Evolutionary conservation across 148 eudicot genomes (phyloP), one percentile per base, ranked within the genome.

Genomic region (Silene uniflora): DNA sequence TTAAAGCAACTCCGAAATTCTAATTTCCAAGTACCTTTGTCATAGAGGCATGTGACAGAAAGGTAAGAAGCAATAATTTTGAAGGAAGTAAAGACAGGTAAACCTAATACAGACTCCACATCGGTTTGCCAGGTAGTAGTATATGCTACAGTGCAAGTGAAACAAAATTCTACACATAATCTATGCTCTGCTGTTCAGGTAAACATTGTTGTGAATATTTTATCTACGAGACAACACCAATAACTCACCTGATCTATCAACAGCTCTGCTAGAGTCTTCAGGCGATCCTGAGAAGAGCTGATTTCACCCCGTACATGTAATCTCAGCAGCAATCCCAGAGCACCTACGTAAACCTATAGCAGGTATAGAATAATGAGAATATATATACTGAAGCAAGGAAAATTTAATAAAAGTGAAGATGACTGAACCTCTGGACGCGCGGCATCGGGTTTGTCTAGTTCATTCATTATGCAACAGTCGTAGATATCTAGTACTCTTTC

Each of bases 281-380:
- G 80, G 65, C 86, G 96, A 66, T 84, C 89, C 79, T 79, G 79
- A 79, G 81, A 84, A 55, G 78, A 54, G 67, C 71, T 75, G 55
- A 83, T 78, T 76, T 83, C 87, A 73, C 92, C 98, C 68, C 91
- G 86, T 71, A 93, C 73, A 61, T 86, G 71, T 55, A 88, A 83
- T 83, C 98, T 83, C 75, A 93, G 71, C 49, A 93, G 78, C 84
- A 95, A 83, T 69, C 91, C 98, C 69, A 89, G 52, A 29, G 96
- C 93, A 84, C 92, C 90, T 73, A 90, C 67, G 85, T 83, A 91
- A 14, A 93, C 97, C 98, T 93, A 72, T 61, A 82, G 67, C 54
- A 81, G 63, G 24, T 22, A 35, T 54, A 32, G 35, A 47, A 74
- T 47, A 22, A 47, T 18, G 67, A 56, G 47, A 27, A 52, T 13